These are phyloP conservation scores for Boletales sp. DNA, from an alignment of 768 basidiomycete species.

Conservation along the genomic window DNA sequence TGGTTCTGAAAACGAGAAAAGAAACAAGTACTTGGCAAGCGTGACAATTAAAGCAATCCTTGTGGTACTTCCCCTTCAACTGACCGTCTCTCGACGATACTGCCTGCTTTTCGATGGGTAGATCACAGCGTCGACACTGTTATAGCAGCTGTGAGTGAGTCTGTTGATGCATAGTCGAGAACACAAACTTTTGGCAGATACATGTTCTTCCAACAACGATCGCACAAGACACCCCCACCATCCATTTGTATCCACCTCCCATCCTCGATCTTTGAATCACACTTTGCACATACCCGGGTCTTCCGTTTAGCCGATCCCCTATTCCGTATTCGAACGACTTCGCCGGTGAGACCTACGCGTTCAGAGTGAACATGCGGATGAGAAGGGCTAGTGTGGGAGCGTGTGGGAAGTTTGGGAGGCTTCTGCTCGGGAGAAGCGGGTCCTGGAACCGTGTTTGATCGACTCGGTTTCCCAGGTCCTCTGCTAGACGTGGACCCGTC, in stretches of 20 bases:
- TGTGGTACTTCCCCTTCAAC: conserved; percentile 93
- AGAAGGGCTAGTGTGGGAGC: conserved; percentile 50
- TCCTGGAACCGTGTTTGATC: conserved; percentile 53
- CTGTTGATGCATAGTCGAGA: not conserved
- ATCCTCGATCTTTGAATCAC: conserved; percentile 67
- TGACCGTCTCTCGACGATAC: conserved; percentile 91
- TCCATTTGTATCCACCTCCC: conserved; percentile 81
- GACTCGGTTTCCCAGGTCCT: conserved; percentile 29
- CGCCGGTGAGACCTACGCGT: conserved; percentile 20
- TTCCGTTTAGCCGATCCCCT: conserved; percentile 33
- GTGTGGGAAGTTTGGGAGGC: conserved; percentile 51
- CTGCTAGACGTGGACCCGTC: conserved; percentile 17
- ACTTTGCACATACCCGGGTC: conserved; percentile 59
- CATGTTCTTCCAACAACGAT: conserved; percentile 93
- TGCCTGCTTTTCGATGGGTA: conserved; percentile 87
- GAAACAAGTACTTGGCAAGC: conserved; percentile 61
- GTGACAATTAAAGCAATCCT: conserved; percentile 86
- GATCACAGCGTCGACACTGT: conserved; percentile 83
- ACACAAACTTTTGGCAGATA: conserved; percentile 81
- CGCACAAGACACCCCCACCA: conserved; percentile 76
- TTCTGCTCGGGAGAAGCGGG: conserved; percentile 42
- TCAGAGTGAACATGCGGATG: conserved; percentile 33
- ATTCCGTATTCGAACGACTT: conserved; percentile 30
- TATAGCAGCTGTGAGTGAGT: not conserved
- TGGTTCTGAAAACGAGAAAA: not conserved